Conservation (phyloP, 2,329 filamentous ascomycete genomes). For the Penicillium sp. region DNA sequence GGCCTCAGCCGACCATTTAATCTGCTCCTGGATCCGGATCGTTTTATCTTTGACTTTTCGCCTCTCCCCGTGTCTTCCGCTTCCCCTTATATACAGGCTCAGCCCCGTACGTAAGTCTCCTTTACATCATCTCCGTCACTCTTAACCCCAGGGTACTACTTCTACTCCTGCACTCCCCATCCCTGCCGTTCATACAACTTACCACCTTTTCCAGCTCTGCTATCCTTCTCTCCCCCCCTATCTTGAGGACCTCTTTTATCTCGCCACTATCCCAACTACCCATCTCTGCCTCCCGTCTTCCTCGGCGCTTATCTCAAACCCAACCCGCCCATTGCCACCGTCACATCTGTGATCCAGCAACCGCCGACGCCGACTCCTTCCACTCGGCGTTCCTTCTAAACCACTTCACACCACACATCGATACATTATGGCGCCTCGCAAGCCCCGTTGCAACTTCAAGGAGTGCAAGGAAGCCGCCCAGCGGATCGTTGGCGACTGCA, state of each 20-base stretch:
- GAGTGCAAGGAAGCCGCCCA: slow-evolving; percentile 85
- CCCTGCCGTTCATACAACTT: neutral
- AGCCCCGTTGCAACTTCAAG: slow-evolving; percentile 79
- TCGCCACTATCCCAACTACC: slow-evolving; percentile 5
- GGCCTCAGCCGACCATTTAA: slow-evolving; percentile 7
- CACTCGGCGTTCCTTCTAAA: slow-evolving; percentile 5
- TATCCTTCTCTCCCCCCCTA: slow-evolving; percentile 3
- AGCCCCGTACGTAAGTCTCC: neutral
- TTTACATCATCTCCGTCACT: slow-evolving; percentile 9
- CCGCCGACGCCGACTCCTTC: neutral
- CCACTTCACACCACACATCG: slow-evolving; percentile 7
- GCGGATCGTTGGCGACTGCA: slow-evolving; percentile 93
- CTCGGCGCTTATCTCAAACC: slow-evolving; percentile 21
- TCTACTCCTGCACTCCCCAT: slow-evolving; percentile 9
- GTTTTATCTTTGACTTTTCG: slow-evolving; percentile 3
- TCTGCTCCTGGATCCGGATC: neutral
- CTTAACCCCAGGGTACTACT: slow-evolving; percentile 4
- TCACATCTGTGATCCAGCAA: slow-evolving; percentile 1
- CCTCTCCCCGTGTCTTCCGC: slow-evolving; percentile 3
- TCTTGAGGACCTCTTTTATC: neutral
- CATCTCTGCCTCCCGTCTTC: slow-evolving; percentile 1
- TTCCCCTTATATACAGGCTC: neutral
- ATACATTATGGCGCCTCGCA: slow-evolving; percentile 49
- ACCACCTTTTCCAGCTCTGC: neutral
- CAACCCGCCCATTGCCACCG: slow-evolving; percentile 3